Base-by-base conservation (phyloP, 2,329 filamentous ascomycete species). In the Sporothrix dimorphospora region DNA sequence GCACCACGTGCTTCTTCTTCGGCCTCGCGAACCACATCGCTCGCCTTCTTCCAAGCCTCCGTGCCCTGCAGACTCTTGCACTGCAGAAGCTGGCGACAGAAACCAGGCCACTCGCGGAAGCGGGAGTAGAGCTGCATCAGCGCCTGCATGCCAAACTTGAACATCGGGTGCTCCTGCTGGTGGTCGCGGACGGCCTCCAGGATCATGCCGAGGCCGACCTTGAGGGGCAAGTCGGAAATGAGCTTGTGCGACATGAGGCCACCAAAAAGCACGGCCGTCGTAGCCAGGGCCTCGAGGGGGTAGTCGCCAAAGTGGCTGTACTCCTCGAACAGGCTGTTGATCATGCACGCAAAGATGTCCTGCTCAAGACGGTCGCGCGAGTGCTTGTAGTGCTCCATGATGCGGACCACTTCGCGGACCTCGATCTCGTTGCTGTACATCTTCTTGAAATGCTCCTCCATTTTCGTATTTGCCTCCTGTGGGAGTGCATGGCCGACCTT, bases 261-360 rank as follows among this genome's bases (percentile, higher is more conserved):
- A 71, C 96, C 96, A 79, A 99, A 99, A 38, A 99, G 87, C 11
- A 99, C 94, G 4, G 96, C 95, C 0, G 96, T 99, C 12, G 95
- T 98, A 8, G 95, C 95, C 68, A 99, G 84, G 6, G 96, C 96
- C 78, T 98, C 95, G n/a, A 98, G 85, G 0, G 97, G 97, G 80
- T 99, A 99, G 78, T 97, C 94, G 53, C 92, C 89, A 79, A 98
- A 99, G 78, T 97, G 97, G 71, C 91, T 91, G 80, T 98, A 99
- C 83, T 99, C 96, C 77, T 99, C 96, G 77, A 99, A 98, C 4
- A 99, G 85, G 0, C 96, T 96, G 78, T 98, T 94, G 47, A 99
- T 97, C 94, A 99, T 99, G 83, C 95, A 98, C 16, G 95, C 93
- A 79, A 99, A 99, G 7, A 98, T 88, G 79, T 99, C 96, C 80